phyloP scores from a whole-genome alignment of 1,284 basidiomycete genomes.

The Cutaneotrichosporon curvatum region DNA sequence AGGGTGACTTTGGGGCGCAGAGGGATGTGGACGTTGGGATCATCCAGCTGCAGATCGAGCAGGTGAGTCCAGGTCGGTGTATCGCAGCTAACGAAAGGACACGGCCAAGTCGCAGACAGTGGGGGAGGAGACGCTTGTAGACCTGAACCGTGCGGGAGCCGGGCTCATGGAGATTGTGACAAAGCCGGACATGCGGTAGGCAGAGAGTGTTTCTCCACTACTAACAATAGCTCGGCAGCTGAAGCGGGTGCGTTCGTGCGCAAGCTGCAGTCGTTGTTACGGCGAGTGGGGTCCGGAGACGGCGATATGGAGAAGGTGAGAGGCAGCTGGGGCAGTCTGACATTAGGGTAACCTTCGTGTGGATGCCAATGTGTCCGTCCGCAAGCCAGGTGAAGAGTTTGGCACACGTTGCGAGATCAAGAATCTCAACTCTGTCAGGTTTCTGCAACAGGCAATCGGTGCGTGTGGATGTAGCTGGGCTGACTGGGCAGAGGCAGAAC shows the following conservation, averaged over 20 bases:
- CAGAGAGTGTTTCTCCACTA: background rate
- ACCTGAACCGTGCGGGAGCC: slow-evolving; percentile 83
- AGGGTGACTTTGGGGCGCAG: slow-evolving; percentile 41
- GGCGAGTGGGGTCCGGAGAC: slow-evolving; percentile 79
- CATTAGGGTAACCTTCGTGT: slow-evolving; percentile 81
- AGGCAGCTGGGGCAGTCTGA: background rate
- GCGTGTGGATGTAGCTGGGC: slow-evolving; percentile 25
- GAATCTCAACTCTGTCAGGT: slow-evolving; percentile 87
- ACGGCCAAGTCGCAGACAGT: slow-evolving; percentile 84
- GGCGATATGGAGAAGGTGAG: slow-evolving; percentile 93
- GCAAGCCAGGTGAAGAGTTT: slow-evolving; percentile 56
- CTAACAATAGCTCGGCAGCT: slow-evolving; percentile 64
- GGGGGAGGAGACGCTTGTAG: slow-evolving; percentile 59
- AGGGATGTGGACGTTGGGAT: slow-evolving; percentile 59
- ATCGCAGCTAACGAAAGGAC: slow-evolving; percentile 54
- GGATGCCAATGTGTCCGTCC: slow-evolving; percentile 92
- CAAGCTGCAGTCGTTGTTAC: slow-evolving; percentile 71
- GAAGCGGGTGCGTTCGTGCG: slow-evolving; percentile 86
- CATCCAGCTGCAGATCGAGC: slow-evolving; percentile 91
- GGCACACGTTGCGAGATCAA: slow-evolving; percentile 95
- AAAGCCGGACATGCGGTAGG: slow-evolving; percentile 78
- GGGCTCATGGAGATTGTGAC: slow-evolving; percentile 96
- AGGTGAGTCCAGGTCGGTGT: slow-evolving; percentile 53
- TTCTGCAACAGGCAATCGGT: slow-evolving; percentile 83
- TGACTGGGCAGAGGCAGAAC: slow-evolving; percentile 56